Base-by-base conservation (phyloP, 2,329 filamentous ascomycete species). In the Colletotrichum sp. region DNA sequence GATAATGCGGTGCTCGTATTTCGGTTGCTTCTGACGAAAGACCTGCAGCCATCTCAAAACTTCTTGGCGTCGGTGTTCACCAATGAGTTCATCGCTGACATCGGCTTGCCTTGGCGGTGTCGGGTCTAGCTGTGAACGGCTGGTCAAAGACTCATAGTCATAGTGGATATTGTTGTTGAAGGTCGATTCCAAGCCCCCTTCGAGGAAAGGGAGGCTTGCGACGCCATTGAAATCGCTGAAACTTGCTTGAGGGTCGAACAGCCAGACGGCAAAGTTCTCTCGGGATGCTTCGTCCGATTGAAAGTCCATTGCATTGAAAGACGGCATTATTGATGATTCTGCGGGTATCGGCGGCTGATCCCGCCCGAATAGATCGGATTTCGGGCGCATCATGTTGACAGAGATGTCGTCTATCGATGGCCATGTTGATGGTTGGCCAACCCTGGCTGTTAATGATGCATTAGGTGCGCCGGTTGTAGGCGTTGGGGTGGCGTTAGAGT, bases 151-250 rank as follows among this genome's bases (percentile, higher is more conserved):
- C 77, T 90, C 88, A 68, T 88, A 87, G 75, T 90, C 88, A 77
- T 89, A 89, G 70, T 87, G 86, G 32, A 89, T 87, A 71, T 86
- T 87, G 79, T 87, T 89, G 81, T 89, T 89, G 73, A 90, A 88
- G 0, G 87, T 85, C 2, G 88, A 89, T 80, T 90, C 88, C 13
- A 90, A 82, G 5, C 88, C 88, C 25, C 86, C 87, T 62, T 90
- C 88, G 7, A 88, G 79, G 71, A 90, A 90, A 1, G 88, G 87
- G 5, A 89, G 79, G 22, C 84, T 85, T 5, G 86, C 81, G 19
- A 89, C 82, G 72, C 82, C 81, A 52, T 73, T 85, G 72, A 88
- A 86, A 7, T 89, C 87, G 44, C 81, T 82, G 62, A 86, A 87
- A 30, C 79, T 83, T 1, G 84, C 84, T 65, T 87, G 86, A 4